These are phyloP conservation scores for Pichia cactophila DNA, from an alignment of 1,139 yeast genomes.

Conservation along the genomic window DNA sequence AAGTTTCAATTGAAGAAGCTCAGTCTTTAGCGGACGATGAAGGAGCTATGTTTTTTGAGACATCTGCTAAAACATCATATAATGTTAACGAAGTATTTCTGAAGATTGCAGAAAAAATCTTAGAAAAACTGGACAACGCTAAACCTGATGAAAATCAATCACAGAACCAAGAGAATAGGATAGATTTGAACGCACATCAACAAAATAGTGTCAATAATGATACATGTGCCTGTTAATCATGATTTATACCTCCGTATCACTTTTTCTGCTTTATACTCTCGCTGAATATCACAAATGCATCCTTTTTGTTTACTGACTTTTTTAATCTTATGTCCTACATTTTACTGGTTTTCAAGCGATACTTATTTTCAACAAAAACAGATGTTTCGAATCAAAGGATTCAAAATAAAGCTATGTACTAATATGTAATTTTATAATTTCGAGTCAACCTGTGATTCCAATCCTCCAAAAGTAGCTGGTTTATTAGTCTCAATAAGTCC, in stretches of 20 bases:
- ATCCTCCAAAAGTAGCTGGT: slow-evolving; percentile 50
- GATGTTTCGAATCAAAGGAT: not conserved
- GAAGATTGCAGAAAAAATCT: slow-evolving; percentile 83
- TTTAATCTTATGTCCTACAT: not conserved
- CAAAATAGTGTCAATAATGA: slow-evolving; percentile 9
- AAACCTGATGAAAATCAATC: slow-evolving; percentile 13
- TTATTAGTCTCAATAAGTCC: slow-evolving; percentile 49
- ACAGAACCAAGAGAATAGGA: slow-evolving; percentile 23
- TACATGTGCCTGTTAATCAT: slow-evolving; percentile 15
- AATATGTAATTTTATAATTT: slow-evolving; percentile 24
- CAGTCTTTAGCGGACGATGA: slow-evolving; percentile 74
- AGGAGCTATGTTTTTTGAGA: slow-evolving; percentile 83
- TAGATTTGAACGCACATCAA: slow-evolving; percentile 32
- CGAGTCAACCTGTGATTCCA: slow-evolving; percentile 40
- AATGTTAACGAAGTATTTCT: slow-evolving; percentile 89
- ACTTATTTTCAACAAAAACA: not conserved
- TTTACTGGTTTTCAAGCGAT: not conserved
- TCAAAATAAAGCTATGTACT: not conserved
- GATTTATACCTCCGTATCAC: not conserved
- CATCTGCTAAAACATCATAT: slow-evolving; percentile 88
- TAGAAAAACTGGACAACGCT: slow-evolving; percentile 34
- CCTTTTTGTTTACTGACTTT: not conserved
- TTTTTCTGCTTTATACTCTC: not conserved
- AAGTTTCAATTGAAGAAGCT: slow-evolving; percentile 86
- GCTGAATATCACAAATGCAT: not conserved